Conservation (phyloP, 305 asterid species). For the Fraxinus xanthoxyloides region DNA sequence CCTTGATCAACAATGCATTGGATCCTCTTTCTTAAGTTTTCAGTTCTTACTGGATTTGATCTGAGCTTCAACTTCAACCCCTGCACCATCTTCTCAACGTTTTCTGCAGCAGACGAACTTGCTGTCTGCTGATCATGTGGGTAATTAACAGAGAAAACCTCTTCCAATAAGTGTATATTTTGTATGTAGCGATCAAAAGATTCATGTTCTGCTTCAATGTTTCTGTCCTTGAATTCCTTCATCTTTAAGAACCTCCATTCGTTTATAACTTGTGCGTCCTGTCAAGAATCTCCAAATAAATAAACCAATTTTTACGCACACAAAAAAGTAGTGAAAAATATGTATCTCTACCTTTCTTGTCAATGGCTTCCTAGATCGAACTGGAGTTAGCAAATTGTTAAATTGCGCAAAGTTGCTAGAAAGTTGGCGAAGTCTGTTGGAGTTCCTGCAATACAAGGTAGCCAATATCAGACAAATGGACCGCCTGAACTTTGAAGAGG, state of each 20-base stretch:
- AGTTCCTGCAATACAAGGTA: constrained; percentile 41
- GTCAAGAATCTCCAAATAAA: constrained; percentile 16
- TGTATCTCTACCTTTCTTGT: constrained; percentile 63
- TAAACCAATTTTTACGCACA: constrained; percentile 7
- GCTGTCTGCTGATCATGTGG: constrained; percentile 32
- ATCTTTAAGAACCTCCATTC: constrained; percentile 90
- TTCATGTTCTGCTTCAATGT: constrained; percentile 65
- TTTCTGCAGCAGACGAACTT: constrained; percentile 40
- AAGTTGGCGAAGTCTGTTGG: constrained; percentile 78
- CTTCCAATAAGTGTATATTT: constrained; percentile 67
- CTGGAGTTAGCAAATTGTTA: constrained; percentile 64
- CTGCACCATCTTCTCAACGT: constrained; percentile 31
- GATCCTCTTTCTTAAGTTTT: constrained; percentile 66
- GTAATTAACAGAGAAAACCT: constrained; percentile 58
- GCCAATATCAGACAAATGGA: not conserved
- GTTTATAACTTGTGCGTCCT: constrained; percentile 83
- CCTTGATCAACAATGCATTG: constrained; percentile 72
- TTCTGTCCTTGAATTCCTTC: constrained; percentile 71
- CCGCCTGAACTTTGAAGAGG: constrained; percentile 5
- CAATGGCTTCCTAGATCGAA: constrained; percentile 75
- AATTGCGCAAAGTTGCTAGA: constrained; percentile 85
- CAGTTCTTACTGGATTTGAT: constrained; percentile 59
- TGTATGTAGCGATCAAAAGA: constrained; percentile 80
- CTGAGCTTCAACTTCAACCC: constrained; percentile 59
- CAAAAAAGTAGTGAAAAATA: not conserved